Evolutionary conservation across 139 green algal genomes (phyloP).

Genomic region (Micromonas pusilla): DNA sequence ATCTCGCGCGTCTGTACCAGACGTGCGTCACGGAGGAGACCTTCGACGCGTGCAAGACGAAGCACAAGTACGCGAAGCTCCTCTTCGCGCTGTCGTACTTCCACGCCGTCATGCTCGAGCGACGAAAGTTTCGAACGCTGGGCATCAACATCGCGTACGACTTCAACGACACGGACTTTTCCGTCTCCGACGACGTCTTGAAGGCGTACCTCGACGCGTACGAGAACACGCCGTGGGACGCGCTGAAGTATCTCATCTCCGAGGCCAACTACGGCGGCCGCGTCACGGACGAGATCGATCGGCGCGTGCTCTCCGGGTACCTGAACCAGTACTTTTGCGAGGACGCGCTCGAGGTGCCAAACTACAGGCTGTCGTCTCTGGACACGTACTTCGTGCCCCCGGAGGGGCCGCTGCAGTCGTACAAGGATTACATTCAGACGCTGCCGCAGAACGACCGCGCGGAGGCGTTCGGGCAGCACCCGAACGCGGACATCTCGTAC

Average conservation of each 20-base stretch:
- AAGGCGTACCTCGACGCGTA: slow-evolving; percentile 79
- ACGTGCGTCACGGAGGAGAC: slow-evolving; percentile 53
- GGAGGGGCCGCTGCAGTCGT: slow-evolving; percentile 48
- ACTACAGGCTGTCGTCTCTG: slow-evolving; percentile 66
- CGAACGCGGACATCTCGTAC: slow-evolving; percentile 83
- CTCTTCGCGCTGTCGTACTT: slow-evolving; percentile 80
- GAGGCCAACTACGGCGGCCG: slow-evolving; percentile 55
- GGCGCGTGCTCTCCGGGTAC: slow-evolving; percentile 38
- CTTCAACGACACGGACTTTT: slow-evolving; percentile 88
- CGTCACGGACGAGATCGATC: slow-evolving; percentile 46
- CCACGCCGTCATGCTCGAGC: slow-evolving; percentile 76
- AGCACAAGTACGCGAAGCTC: slow-evolving; percentile 74
- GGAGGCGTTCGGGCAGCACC: slow-evolving; percentile 81
- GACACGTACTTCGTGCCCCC: slow-evolving; percentile 66
- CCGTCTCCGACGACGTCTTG: slow-evolving; percentile 70
- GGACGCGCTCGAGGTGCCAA: slow-evolving; percentile 56
- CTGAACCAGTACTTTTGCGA: slow-evolving; percentile 72
- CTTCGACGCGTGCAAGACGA: slow-evolving; percentile 52
- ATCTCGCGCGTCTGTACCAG: slow-evolving; percentile 74
- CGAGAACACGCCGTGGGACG: slow-evolving; percentile 66
- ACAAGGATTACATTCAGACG: slow-evolving; percentile 53
- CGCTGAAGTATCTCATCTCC: slow-evolving; percentile 75
- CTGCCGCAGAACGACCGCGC: slow-evolving; percentile 58
- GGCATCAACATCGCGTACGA: slow-evolving; percentile 87
- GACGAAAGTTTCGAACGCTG: slow-evolving; percentile 75